A percentile compares a stretch with the other conserved stretches of the same genome.
Conservation (phyloP, 192 early-diverging fungal species). For the Coemansia sp. region DNA sequence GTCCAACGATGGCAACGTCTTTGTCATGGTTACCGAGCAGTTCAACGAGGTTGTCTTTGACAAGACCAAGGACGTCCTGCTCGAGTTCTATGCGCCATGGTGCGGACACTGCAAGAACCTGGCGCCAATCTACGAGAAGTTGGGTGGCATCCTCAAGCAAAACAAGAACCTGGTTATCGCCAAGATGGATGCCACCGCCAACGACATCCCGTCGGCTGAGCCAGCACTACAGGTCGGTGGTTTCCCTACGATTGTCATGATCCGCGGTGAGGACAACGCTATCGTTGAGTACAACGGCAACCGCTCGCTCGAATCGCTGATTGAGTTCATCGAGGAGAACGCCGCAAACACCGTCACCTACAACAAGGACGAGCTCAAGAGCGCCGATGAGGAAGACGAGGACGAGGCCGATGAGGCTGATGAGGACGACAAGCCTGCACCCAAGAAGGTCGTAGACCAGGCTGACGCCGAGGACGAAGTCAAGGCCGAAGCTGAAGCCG, state of each 20-base stretch:
- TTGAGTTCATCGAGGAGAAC: constrained; percentile 79
- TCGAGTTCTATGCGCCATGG: constrained; percentile 94
- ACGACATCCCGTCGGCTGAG: constrained; percentile 78
- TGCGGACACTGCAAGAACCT: constrained; percentile 83
- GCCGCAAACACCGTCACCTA: constrained; percentile 58
- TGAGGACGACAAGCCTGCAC: constrained; percentile 21
- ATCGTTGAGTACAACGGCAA: constrained; percentile 83
- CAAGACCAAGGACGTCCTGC: constrained; percentile 83
- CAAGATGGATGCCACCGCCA: constrained; percentile 95
- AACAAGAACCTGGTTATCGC: constrained; percentile 72
- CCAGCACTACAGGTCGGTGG: constrained; percentile 75
- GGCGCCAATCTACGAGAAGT: constrained; percentile 74
- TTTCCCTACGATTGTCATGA: constrained; percentile 94
- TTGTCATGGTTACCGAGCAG: constrained; percentile 81
- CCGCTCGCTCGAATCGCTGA: constrained; percentile 73
- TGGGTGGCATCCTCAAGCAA: constrained; percentile 63
- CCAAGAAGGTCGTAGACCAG: constrained; percentile 27
- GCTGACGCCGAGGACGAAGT: constrained; percentile 12
- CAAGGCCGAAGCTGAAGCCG: constrained; percentile 11
- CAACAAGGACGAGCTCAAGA: constrained; percentile 33
- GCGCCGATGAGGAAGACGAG: constrained; percentile 32
- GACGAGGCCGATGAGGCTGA: constrained; percentile 26
- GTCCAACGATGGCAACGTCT: constrained; percentile 85
- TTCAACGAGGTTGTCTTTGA: constrained; percentile 89
- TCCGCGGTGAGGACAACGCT: constrained; percentile 81